Evolutionary conservation across 495 filamentous ascomycete genomes (phyloP).

Genomic region (Cercophora scortea): DNA sequence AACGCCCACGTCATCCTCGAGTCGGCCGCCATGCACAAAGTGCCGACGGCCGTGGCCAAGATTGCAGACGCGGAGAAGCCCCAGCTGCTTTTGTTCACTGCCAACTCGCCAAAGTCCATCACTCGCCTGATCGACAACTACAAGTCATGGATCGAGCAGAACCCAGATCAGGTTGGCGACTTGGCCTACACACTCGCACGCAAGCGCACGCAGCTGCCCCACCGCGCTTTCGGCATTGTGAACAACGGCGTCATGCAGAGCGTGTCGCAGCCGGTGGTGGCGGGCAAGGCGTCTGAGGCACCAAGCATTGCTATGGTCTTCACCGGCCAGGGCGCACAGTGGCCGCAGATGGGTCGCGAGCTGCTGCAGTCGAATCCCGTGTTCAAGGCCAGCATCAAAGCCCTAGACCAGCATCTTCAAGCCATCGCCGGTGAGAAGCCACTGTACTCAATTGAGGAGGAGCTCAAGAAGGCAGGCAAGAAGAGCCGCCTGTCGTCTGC

Average conservation of each 20-base stretch:
- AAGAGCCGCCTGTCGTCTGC: neutral
- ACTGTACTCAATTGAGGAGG: conserved; percentile 8
- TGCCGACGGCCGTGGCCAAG: neutral
- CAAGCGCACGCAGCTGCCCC: no score
- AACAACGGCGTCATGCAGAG: neutral
- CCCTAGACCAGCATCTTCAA: neutral
- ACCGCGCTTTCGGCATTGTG: neutral
- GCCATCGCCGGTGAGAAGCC: conserved; percentile 6
- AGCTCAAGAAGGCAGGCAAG: neutral
- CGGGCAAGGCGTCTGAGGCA: neutral
- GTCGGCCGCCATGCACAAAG: neutral
- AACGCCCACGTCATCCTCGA: conserved; percentile 36
- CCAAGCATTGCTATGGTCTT: conserved; percentile 28
- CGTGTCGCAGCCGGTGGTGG: neutral
- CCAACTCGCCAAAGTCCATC: conserved; percentile 48
- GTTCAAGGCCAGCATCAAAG: no score
- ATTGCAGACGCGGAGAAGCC: neutral
- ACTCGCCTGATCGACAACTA: no score
- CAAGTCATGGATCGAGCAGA: conserved; percentile 5
- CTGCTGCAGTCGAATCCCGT: conserved; percentile 23
- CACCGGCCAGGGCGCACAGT: conserved; percentile 37
- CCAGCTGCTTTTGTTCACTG: conserved; percentile 30
- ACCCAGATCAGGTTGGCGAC: conserved; percentile 4
- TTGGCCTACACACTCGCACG: conserved; percentile 23
- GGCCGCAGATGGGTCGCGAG: conserved; percentile 38